Base-by-base conservation (phyloP, 495 filamentous ascomycete species). In the Xylaria bambusicola region DNA sequence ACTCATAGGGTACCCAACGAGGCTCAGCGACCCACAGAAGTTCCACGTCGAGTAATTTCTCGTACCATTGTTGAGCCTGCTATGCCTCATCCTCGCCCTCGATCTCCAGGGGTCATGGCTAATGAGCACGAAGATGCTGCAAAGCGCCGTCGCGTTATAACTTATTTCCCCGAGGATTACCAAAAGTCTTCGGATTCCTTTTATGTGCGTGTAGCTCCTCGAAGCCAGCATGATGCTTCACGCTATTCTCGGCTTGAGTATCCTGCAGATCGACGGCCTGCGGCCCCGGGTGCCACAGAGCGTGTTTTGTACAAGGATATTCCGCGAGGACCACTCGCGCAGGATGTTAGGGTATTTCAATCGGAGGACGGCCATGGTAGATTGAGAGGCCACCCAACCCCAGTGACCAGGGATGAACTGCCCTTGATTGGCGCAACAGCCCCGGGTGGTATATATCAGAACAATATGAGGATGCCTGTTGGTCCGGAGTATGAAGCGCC, bases 91-190 rank as follows among this genome's bases (percentile, higher is more conserved):
- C 31, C 58, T 24, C 53, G 21, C 15, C 57, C 61, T n/a, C 50
- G 57, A 46, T 65, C 68, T 29, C 63, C 68, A 31, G 61, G 52
- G 53, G 17, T 20, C 17, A 23, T 65, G 56, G 45, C 24, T 44
- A 48, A 56, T 57, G 63, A 60, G 62, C 51, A 58, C 60, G 61
- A 61, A 41, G 24, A 51, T 20, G 40, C 61, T 48, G 21, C 68
- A 53, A 61, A 52, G 23, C 68, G 61, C 47, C 63, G 49, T 36
- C 62, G 52, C 53, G 56, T 60, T 42, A 58, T 58, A 29, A 55
- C 59, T 17, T 62, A 68, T 27, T 56, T 57, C 20, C 41, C 53
- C 24, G 57, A 49, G 27, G 31, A 56, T 51, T 36, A 40, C 54
- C 38, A 57, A 40, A 24, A 38, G 20, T 20, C 47, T 38, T 12